Base-by-base conservation (phyloP, 805 yeast genomes). In the Maudiozyma bulderi region DNA sequence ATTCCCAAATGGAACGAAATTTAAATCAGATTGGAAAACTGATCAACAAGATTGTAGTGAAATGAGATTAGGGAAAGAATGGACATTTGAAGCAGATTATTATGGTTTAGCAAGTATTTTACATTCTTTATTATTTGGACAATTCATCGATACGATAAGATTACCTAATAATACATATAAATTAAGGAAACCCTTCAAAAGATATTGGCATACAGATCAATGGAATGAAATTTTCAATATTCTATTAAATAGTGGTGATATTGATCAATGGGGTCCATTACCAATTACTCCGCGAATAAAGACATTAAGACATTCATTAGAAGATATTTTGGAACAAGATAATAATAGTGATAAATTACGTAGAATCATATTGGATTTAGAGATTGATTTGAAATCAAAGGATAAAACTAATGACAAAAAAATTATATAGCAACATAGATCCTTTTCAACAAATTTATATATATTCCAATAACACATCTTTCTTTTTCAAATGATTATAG, bases 41-140 rank as follows among this genome's bases (percentile, higher is more conserved):
- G 85, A 81, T 52, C 73, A 76, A 48, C 85, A 78, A 53, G 95
- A 85, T 55, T 86, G 95, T 59, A 78, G 78, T 5, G 87, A 83
- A 56, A 78, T 86, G 80, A 68, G 78, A 47, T 64, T 74, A 3
- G 69, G 74, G 4, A 58, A 70, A 46, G 75, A 84, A 0, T 89
- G 95, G 95, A 76, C 78, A 2, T 86, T 75, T 58, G 88, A 89
- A 60, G 81, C 83, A 3, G 97, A 89, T 66, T 87, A 87, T 60
- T 84, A 76, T 62, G 96, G 96, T 0, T 53, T 86, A 15, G 96
- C 96, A 0, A 76, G 80, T 34, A 76, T 85, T 0, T 69, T 87
- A 2, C 91, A 88, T 57, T 74, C 81, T 0, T 66, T 89, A 73
- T 68, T 89, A 14, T 88, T 81, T 69, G 95, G 95, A 0, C 69